Evolutionary conservation across 345 rosid genomes (phyloP).

Genomic region (Rhizophora apiculata): DNA sequence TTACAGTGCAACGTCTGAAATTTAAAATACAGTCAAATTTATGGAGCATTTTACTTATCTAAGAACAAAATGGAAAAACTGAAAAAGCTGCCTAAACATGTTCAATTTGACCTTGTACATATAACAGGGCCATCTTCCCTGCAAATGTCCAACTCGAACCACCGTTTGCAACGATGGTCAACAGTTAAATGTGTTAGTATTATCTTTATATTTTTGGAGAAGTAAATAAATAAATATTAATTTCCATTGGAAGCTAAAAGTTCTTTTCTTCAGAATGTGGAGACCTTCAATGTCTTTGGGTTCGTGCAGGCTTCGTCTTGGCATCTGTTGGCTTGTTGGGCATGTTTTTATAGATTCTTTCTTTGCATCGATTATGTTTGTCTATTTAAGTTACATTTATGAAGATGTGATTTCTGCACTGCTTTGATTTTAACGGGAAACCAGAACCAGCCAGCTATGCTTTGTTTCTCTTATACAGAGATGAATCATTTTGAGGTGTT

Average conservation of each 20-base stretch:
- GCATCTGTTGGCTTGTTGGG: slow-evolving; percentile 23
- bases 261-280: slow-evolving; percentile 29
- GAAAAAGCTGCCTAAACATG: no score
- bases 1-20: no score
- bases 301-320: slow-evolving; percentile 19
- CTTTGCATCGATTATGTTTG: background rate
- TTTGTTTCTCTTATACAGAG: slow-evolving; percentile 1
- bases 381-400: background rate
- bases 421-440: slow-evolving; percentile 15
- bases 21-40: no score
- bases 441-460: background rate
- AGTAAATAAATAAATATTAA: background rate
- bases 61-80: no score
- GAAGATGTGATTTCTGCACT: background rate
- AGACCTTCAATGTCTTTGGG: background rate
- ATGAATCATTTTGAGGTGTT: slow-evolving; percentile 27
- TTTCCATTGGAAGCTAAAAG: background rate
- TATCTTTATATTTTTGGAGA: background rate
- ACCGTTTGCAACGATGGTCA: no score
- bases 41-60: no score
- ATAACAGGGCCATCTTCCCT: no score
- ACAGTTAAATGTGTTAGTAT: background rate
- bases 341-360: slow-evolving; percentile 15
- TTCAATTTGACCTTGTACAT: no score
- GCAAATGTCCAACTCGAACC: no score